A percentile compares a stretch with the other conserved stretches of the same genome.
phyloP scores from a whole-genome alignment of 768 basidiomycete genomes.

The Tulasnella calospora region DNA sequence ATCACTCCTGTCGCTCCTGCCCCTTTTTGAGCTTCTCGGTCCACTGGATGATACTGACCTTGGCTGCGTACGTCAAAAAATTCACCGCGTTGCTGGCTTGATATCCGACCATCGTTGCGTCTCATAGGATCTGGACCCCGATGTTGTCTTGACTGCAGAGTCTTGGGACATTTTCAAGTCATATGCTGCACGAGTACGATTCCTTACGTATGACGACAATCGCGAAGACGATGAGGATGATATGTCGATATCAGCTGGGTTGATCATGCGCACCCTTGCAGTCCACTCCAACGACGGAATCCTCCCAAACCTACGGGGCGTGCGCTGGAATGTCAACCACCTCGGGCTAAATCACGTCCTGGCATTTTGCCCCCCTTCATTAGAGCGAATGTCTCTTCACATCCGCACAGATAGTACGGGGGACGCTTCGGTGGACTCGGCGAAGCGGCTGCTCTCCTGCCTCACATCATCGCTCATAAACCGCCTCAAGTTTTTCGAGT shows the following conservation, averaged over 20 bases:
- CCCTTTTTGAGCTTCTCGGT: slow-evolving; percentile 8
- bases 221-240: neutral
- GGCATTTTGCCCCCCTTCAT: neutral
- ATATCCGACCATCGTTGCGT: neutral
- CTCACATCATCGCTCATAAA: neutral
- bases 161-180: neutral
- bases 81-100: neutral
- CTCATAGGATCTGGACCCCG: neutral
- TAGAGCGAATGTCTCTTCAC: neutral
- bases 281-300: neutral
- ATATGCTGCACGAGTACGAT: neutral
- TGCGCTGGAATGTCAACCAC: neutral
- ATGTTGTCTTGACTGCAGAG: neutral
- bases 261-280: neutral
- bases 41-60: neutral
- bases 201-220: neutral
- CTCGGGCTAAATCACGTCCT: neutral
- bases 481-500: neutral
- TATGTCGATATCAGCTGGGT: neutral
- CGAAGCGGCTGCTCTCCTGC: neutral
- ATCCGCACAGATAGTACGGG: no score
- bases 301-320: neutral
- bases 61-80: neutral
- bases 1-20: neutral
- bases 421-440: neutral